Evolutionary conservation across 1,284 basidiomycete species (phyloP).

Genomic region (Fomes fomentarius): DNA sequence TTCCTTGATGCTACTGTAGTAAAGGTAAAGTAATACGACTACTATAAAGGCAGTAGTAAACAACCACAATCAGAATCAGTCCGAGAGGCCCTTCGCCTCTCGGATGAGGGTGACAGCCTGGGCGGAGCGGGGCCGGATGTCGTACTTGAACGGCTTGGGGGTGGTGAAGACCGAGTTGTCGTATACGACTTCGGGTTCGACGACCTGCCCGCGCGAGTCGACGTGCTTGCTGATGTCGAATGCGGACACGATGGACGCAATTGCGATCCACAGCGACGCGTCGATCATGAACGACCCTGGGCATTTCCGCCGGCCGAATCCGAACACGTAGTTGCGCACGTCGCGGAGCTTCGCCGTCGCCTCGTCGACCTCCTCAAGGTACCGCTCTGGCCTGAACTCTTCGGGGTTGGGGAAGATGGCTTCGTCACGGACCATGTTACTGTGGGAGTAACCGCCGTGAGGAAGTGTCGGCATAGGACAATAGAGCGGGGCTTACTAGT

Average conservation of each 20-base stretch:
- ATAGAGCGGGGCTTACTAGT: conserved; percentile 30
- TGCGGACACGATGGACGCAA: conserved; percentile 47
- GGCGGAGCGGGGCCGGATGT: conserved; percentile 33
- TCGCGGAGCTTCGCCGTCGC: conserved; percentile 32
- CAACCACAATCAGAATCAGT: conserved; percentile 8
- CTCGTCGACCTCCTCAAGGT: conserved; percentile 33
- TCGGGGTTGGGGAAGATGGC: conserved; percentile 41
- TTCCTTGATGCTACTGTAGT: too few relatives aligned
- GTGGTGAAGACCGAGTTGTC: conserved; percentile 47
- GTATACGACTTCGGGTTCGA: conserved; percentile 44
- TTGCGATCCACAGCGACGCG: conserved; percentile 49
- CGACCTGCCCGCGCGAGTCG: conserved; percentile 44
- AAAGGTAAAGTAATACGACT: too few relatives aligned
- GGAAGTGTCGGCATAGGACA: too few relatives aligned
- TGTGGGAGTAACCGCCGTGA: conserved; percentile 3
- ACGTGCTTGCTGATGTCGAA: conserved; percentile 44
- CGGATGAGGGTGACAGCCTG: conserved; percentile 31
- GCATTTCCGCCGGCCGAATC: conserved; percentile 41
- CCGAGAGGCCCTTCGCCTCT: conserved; percentile 24
- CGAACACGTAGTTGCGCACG: conserved; percentile 39
- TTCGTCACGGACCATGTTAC: conserved; percentile 43
- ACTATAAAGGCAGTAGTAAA: too few relatives aligned
- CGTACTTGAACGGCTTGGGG: conserved; percentile 33
- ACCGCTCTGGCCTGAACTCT: conserved; percentile 42
- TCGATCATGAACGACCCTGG: conserved; percentile 52